A percentile compares a stretch with the other conserved stretches of the same genome.
These are phyloP conservation scores for Xylaria sp. DNA, from an alignment of 495 filamentous ascomycete genomes.

Conservation along the genomic window DNA sequence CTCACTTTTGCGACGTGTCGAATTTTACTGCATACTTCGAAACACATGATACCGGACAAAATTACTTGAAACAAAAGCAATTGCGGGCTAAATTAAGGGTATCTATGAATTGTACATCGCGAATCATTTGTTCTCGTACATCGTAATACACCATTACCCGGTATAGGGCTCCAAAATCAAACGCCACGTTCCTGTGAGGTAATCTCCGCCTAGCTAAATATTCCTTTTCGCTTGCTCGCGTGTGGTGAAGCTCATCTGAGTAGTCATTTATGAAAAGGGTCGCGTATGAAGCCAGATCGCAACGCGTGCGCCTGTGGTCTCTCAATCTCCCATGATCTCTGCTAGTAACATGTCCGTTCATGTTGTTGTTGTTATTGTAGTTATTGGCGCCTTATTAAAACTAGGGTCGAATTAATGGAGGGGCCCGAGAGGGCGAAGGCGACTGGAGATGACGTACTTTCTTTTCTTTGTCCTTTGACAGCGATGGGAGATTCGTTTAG, in stretches of 20 bases:
- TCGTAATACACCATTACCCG: neutral
- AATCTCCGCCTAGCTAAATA: neutral
- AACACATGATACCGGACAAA: neutral
- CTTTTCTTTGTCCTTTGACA: neutral
- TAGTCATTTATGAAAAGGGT: neutral
- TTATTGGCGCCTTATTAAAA: neutral
- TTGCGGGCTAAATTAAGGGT: constrained; percentile 21
- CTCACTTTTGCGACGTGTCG: constrained; percentile 12
- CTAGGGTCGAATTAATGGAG: neutral
- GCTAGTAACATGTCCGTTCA: neutral
- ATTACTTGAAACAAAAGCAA: constrained; percentile 1
- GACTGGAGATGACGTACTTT: neutral
- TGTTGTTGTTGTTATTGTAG: too few relatives aligned
- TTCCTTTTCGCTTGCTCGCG: constrained; percentile 4
- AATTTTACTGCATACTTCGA: neutral
- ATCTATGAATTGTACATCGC: constrained; percentile 21
- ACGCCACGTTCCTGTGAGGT: neutral
- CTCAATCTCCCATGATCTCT: constrained; percentile 8
- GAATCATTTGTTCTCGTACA: constrained; percentile 20
- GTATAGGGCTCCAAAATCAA: constrained; percentile 7
- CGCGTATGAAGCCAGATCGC: neutral
- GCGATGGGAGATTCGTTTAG: constrained; percentile 31
- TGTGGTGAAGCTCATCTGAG: neutral
- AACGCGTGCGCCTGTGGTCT: neutral
- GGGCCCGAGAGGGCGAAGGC: neutral